A percentile compares a stretch with the other conserved stretches of the same genome.
These are phyloP conservation scores for Alternaria conjuncta DNA, from an alignment of 2,329 filamentous ascomycete genomes.

Conservation along the genomic window DNA sequence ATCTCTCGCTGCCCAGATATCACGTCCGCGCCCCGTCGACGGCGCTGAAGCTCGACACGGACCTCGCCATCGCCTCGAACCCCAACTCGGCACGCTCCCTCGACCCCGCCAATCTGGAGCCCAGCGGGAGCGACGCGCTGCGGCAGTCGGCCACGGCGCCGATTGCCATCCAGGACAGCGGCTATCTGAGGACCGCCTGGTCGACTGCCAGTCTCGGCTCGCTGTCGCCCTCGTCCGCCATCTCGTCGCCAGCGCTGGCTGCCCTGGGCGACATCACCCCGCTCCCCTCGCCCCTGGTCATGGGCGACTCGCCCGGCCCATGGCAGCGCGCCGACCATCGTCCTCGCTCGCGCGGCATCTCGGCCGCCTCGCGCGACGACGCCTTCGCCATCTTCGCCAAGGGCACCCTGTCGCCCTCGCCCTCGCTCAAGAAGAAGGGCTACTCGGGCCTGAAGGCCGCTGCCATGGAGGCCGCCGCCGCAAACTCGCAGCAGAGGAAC, in stretches of 20 bases:
- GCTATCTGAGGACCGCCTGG: conserved; percentile 48
- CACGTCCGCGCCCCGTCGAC: conserved; percentile 34
- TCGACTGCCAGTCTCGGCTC: conserved; percentile 55
- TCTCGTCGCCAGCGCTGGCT: conserved; percentile 57
- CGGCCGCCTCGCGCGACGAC: conserved; percentile 41
- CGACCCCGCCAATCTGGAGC: conserved; percentile 43
- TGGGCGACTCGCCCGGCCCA: conserved; percentile 51
- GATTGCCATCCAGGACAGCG: conserved; percentile 46
- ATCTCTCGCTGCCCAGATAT: conserved; percentile 27
- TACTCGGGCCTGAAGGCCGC: conserved; percentile 54
- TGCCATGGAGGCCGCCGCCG: conserved; percentile 48
- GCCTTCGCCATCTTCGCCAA: conserved; percentile 37
- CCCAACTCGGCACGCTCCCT: conserved; percentile 19
- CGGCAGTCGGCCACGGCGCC: conserved; percentile 46
- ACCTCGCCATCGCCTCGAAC: conserved; percentile 41
- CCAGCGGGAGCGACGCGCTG: conserved; percentile 33
- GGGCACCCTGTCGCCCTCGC: conserved; percentile 46
- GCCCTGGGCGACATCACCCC: conserved; percentile 60
- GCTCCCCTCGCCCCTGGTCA: conserved; percentile 57
- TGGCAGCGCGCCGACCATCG: conserved; percentile 49
- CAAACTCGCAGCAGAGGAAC: conserved; percentile 40
- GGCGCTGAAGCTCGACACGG: conserved; percentile 35
- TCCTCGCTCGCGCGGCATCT: conserved; percentile 44
- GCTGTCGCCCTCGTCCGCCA: conserved; percentile 53
- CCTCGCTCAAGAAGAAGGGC: conserved; percentile 55